Percentiles rank a stretch among this genome's conserved stretches.
These are phyloP conservation scores for Aspergillus ustus DNA, from an alignment of 2,329 filamentous ascomycete genomes.

Conservation along the genomic window DNA sequence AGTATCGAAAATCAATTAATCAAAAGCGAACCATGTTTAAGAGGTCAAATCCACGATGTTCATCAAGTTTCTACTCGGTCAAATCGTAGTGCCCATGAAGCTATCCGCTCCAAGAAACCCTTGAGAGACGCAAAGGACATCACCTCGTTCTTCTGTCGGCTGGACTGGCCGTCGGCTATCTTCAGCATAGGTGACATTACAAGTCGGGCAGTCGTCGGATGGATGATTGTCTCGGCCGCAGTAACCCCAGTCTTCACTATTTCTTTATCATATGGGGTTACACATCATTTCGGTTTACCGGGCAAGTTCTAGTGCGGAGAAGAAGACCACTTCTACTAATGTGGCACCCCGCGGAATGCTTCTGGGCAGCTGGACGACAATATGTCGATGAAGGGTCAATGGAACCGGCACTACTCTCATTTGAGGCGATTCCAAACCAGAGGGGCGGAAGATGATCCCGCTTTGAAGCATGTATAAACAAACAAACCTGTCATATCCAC, in stretches of 20 bases:
- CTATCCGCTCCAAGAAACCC: slow-evolving; percentile 25
- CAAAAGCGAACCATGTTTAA: slow-evolving; percentile 20
- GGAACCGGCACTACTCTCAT: too few relatives aligned
- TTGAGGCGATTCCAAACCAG: too few relatives aligned
- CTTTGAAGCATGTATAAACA: too few relatives aligned
- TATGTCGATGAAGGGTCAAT: too few relatives aligned
- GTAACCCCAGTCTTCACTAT: slow-evolving; percentile 18
- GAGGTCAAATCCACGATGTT: slow-evolving; percentile 16
- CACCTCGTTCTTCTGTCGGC: slow-evolving; percentile 39
- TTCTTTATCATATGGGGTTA: background rate
- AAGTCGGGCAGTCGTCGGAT: slow-evolving; percentile 15
- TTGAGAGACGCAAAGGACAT: slow-evolving; percentile 34
- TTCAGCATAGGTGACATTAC: slow-evolving; percentile 39
- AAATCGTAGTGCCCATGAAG: slow-evolving; percentile 25
- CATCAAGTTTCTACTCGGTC: slow-evolving; percentile 22
- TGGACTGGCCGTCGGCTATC: slow-evolving; percentile 35
- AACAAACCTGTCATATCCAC: too few relatives aligned
- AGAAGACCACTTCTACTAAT: too few relatives aligned
- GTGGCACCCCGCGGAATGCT: too few relatives aligned
- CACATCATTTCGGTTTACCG: slow-evolving; percentile 31
- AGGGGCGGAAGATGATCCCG: too few relatives aligned
- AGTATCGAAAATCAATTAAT: slow-evolving; percentile 30
- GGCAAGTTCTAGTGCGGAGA: too few relatives aligned
- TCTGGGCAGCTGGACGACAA: too few relatives aligned
- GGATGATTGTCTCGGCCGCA: slow-evolving; percentile 24